Evolutionary conservation across 768 basidiomycete species (phyloP).

Genomic region (Lactarius indigo): DNA sequence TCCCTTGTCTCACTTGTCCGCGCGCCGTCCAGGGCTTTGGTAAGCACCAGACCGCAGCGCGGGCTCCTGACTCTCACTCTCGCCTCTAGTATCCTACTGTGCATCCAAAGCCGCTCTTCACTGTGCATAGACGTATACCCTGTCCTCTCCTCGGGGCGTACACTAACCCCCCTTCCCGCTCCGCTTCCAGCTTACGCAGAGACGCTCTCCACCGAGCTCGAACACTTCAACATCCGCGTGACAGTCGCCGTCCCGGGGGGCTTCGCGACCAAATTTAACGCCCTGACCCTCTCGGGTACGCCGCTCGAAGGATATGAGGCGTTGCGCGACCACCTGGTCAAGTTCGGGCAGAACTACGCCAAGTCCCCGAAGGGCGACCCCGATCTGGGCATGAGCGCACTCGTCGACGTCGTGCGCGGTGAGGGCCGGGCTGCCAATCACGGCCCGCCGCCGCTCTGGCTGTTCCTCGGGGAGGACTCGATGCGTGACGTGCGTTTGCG

Average conservation of each 20-base stretch:
- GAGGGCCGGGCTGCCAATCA: slow-evolving; percentile 29
- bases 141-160: neutral
- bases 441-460: slow-evolving; percentile 24
- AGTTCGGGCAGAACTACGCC: neutral
- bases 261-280: slow-evolving; percentile 27
- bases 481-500: slow-evolving; percentile 25
- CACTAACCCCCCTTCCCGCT: neutral
- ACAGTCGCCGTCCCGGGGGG: slow-evolving; percentile 29
- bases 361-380: slow-evolving; percentile 28
- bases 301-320: slow-evolving; percentile 26
- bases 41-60: neutral
- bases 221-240: slow-evolving; percentile 32
- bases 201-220: slow-evolving; percentile 30
- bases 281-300: neutral
- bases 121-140: neutral
- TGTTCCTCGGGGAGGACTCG: slow-evolving; percentile 32
- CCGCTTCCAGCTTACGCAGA: slow-evolving; percentile 27
- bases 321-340: slow-evolving; percentile 12
- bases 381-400: slow-evolving; percentile 28
- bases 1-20: neutral
- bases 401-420: slow-evolving; percentile 32
- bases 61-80: neutral
- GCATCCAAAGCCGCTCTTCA: slow-evolving; percentile 32
- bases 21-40: neutral
- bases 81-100: slow-evolving; percentile 25